Evolutionary conservation across 345 rosid genomes (phyloP), one percentile per base, ranked within the genome.

Genomic region (Arabidopsis suecica): DNA sequence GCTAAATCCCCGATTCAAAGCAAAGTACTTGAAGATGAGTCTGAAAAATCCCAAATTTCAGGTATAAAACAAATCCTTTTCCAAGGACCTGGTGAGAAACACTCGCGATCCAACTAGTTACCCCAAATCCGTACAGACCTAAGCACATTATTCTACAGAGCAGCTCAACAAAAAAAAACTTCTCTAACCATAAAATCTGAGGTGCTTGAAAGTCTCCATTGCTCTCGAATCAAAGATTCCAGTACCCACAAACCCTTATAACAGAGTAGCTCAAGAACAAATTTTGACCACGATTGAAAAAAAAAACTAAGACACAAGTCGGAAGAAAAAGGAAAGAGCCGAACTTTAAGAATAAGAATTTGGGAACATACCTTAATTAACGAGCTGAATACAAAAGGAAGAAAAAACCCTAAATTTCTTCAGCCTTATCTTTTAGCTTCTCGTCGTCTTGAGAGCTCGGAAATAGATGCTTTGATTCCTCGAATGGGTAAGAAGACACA

Each of bases 401-500:
- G 58, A 36, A 50, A 59, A 75, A 77, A 81, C 78, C 81, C 85
- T 73, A 83, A 60, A 61, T 64, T 48, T 73, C 54, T 48, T 73
- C 47, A 58, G n/a, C 62, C 79, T 69, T 69, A 69, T 72, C 65
- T 73, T 51, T 57, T 51, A 25, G 34, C 69, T 30, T 42, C 58
- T 61, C 72, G 34, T 38, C 69, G 61, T 68, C 73, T 55, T 53
- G 67, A 66, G 81, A 66, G 81, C 81, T 78, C 77, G 68, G 34
- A 53, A 80, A 85, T 84, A 86, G 92, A 87, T 89, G 82, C 90
- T 79, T 83, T 83, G 87, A 87, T 82, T 86, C 85, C 85, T 76
- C 80, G 72, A 80, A 83, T 65, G 81, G 87, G 77, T 78, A 71
- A 73, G 82, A 85, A 67, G 71, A 60, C 79, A 65, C 54, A 59